Percentiles rank a stretch among this genome's conserved stretches.
phyloP scores from a whole-genome alignment of 164 flowering plant genomes.

The Santalum album region DNA sequence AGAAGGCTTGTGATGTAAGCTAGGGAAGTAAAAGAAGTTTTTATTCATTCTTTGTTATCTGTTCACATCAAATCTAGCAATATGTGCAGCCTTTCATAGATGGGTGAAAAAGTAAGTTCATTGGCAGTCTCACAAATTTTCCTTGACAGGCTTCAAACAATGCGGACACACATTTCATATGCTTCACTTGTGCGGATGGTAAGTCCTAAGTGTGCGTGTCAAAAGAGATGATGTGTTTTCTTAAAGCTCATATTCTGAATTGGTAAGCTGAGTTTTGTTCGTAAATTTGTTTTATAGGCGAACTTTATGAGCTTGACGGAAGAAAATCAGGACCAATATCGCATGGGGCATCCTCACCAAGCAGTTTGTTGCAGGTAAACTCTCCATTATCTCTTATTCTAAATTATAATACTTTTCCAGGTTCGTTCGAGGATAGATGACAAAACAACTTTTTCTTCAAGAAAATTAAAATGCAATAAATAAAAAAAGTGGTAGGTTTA shows the following conservation, averaged over 20 bases:
- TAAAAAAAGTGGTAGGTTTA: no score
- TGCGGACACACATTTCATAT: slow-evolving; percentile 82
- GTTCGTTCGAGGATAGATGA: no score
- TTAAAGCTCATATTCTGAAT: background rate
- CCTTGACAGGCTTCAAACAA: slow-evolving; percentile 55
- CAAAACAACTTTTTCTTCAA: no score
- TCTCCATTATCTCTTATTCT: no score
- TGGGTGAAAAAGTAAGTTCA: background rate
- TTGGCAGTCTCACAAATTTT: slow-evolving; percentile 3
- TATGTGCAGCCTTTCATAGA: no score
- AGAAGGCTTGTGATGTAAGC: no score
- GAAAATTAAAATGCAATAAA: no score
- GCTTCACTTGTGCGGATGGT: slow-evolving; percentile 90
- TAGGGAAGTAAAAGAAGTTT: no score
- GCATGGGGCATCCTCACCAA: slow-evolving; percentile 74
- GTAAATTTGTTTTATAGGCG: slow-evolving; percentile 29
- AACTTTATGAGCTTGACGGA: slow-evolving; percentile 91
- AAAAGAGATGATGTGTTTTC: background rate
- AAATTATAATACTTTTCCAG: no score
- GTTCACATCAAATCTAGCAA: no score
- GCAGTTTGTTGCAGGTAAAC: slow-evolving; percentile 59
- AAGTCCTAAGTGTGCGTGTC: slow-evolving; percentile 7
- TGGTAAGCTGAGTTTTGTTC: background rate
- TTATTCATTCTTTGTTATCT: no score
- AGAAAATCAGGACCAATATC: slow-evolving; percentile 68